Evolutionary conservation across 1,139 yeast species (phyloP).

Genomic region (Candida mesenterica): DNA sequence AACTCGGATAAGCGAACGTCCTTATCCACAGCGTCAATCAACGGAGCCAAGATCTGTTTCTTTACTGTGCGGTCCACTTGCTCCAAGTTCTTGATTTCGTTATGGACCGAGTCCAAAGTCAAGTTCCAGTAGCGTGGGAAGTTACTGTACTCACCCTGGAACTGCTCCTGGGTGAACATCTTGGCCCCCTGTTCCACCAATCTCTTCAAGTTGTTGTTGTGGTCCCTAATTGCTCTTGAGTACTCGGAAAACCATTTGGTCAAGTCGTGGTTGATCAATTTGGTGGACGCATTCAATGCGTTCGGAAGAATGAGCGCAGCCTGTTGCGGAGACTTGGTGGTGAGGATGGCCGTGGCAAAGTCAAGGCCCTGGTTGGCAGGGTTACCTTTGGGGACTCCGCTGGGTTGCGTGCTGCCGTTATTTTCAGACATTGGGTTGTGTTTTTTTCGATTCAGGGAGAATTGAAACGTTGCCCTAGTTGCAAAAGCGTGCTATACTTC

Average conservation of each 20-base stretch:
- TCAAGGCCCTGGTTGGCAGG: slow-evolving; percentile 8
- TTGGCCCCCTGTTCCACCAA: slow-evolving; percentile 14
- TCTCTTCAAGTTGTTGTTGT: slow-evolving; percentile 14
- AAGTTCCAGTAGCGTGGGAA: slow-evolving; percentile 59
- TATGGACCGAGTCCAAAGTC: slow-evolving; percentile 49
- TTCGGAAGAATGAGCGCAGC: slow-evolving; percentile 43
- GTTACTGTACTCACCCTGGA: slow-evolving; percentile 49
- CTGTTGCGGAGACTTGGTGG: slow-evolving; percentile 43
- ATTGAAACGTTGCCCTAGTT: no score
- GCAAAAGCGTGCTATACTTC: no score
- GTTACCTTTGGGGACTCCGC: slow-evolving; percentile 4
- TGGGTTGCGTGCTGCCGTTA: slow-evolving; percentile 1
- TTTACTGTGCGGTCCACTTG: slow-evolving; percentile 51
- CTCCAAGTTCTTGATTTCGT: slow-evolving; percentile 54
- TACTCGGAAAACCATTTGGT: slow-evolving; percentile 17
- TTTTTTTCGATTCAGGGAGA: no score
- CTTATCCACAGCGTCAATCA: slow-evolving; percentile 50
- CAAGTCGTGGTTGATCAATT: slow-evolving; percentile 14
- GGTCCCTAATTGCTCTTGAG: slow-evolving; percentile 12
- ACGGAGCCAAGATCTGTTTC: slow-evolving; percentile 54
- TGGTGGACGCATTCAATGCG: slow-evolving; percentile 22
- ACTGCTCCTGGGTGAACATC: slow-evolving; percentile 13
- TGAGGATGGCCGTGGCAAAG: slow-evolving; percentile 42
- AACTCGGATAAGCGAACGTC: slow-evolving; percentile 51
- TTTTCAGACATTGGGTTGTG: no score